Base-by-base conservation (phyloP, 2,329 filamentous ascomycete species). In the Chrysoporthe puriensis region DNA sequence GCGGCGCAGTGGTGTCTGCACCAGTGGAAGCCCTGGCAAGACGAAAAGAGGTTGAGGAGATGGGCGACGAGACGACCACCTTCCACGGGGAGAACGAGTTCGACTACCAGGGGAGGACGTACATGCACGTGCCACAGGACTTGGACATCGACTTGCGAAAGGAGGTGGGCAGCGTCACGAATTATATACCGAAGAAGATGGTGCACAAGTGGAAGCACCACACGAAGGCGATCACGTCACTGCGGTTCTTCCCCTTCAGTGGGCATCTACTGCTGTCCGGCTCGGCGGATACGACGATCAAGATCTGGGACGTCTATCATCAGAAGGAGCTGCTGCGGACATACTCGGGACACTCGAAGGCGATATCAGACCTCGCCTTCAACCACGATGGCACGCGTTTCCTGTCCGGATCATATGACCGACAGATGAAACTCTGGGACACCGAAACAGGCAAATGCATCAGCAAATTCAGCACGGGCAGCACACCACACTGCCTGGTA, bases 351-450 rank as follows among this genome's bases (percentile, higher is more conserved):
- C 96, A 99, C 78, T 90, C 86, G 44, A 98, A 97, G 79, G 91
- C 93, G 21, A 85, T 98, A 36, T 95, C 94, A 40, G 95, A 97
- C 76, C 88, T 96, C 57, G 91, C 91, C 73, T 98, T 98, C 86
- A 94, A 94, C 74, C 85, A 85, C 3, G 86, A 88, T 43, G 96
- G 96, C 63, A 91, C 88, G 13, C 91, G 91, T 65, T 99, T 99
- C 83, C 81, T 99, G 36, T 94, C 94, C 2, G 91, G 92, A 1
- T 96, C 93, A 18, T 99, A 96, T 78, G 96, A 99, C 78, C 91
- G 95, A 64, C 91, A 93, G 82, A 97, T 98, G 83, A 97, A 98
- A 80, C 85, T 99, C 42, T 99, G 96, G 96, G 96, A 99, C 75
- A 97, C 95, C 0, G 96, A 99, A 79, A 97, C 93, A 32, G 96